phyloP scores from a whole-genome alignment of 805 yeast species.

The Nakazawaea wickerhamii region DNA sequence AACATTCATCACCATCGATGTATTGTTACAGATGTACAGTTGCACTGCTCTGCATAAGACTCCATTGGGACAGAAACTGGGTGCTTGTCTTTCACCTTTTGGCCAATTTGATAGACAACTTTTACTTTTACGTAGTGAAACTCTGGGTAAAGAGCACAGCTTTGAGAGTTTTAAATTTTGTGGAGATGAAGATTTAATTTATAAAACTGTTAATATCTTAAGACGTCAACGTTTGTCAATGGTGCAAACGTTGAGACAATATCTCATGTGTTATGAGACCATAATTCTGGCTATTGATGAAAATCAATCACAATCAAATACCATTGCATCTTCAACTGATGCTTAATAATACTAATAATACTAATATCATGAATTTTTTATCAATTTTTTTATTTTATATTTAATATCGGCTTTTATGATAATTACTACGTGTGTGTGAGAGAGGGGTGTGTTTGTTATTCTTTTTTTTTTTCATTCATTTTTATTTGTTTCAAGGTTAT shows the following conservation, averaged over 20 bases:
- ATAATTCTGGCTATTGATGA: slow-evolving; percentile 20
- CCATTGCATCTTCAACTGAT: not conserved
- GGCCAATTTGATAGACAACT: slow-evolving; percentile 9
- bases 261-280: slow-evolving; percentile 66
- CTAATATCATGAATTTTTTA: too few relatives aligned
- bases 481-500: too few relatives aligned
- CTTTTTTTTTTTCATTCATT: too few relatives aligned
- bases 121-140: not conserved
- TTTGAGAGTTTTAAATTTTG: slow-evolving; percentile 14
- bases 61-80: too few relatives aligned
- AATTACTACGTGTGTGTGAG: too few relatives aligned
- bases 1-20: slow-evolving; percentile 42
- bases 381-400: not conserved
- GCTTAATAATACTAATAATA: not conserved
- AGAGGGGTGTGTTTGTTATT: too few relatives aligned
- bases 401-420: not conserved
- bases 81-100: slow-evolving; percentile 8
- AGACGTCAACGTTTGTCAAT: slow-evolving; percentile 73
- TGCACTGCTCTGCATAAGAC: too few relatives aligned
- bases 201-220: slow-evolving; percentile 57
- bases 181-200: slow-evolving; percentile 48
- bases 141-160: not conserved
- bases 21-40: slow-evolving; percentile 25
- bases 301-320: not conserved
- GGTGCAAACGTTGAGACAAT: slow-evolving; percentile 81